These are phyloP conservation scores for Leptographium lundbergii DNA, from an alignment of 2,329 filamentous ascomycete species.

Conservation along the genomic window DNA sequence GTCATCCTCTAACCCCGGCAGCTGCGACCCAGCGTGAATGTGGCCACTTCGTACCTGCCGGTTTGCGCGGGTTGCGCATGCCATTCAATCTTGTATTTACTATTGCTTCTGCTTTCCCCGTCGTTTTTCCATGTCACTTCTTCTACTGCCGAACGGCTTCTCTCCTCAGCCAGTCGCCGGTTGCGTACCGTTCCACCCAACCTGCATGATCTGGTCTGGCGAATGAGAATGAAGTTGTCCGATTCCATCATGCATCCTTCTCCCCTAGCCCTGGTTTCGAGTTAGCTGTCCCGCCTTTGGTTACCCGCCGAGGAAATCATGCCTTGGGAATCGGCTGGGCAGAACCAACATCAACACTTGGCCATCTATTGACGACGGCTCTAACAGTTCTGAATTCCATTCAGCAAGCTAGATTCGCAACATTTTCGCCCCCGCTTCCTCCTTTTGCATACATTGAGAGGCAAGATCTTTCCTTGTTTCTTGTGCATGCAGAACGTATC, in stretches of 20 bases:
- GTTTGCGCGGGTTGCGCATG: not conserved
- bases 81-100: not conserved
- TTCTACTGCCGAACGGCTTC: not conserved
- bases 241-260: not conserved
- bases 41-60: not conserved
- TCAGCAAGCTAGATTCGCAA: not conserved
- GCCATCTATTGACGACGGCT: not conserved
- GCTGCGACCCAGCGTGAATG: not conserved
- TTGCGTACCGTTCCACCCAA: not conserved
- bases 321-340: not conserved
- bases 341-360: not conserved
- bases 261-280: not conserved
- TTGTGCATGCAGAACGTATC: not conserved
- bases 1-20: not conserved
- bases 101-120: not conserved
- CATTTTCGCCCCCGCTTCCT: not conserved
- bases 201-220: not conserved
- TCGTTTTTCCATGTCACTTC: not conserved
- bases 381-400: not conserved
- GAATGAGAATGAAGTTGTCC: not conserved
- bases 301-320: not conserved
- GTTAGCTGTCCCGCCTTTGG: not conserved
- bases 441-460: too few relatives aligned
- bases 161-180: not conserved
- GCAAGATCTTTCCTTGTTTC: not conserved